Evolutionary conservation across 805 yeast genomes (phyloP), one percentile per base, ranked within the genome.

Genomic region (Pichia cephalocereana): DNA sequence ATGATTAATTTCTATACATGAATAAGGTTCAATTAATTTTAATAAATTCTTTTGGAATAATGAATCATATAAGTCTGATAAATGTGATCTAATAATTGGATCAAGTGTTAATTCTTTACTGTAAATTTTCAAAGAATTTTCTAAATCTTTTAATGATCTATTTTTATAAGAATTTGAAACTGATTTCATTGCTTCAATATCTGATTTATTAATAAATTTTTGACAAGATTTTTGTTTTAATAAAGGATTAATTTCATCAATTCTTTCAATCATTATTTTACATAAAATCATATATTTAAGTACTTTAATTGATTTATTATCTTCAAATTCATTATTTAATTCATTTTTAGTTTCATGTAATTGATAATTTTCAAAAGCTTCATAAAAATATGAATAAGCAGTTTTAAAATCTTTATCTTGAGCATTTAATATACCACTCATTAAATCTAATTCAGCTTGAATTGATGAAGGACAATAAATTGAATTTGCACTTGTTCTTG

Each of bases 361-460:
- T 61, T 82, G 82, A 67, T 79, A 93, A 41, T 91, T 91, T 66
- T 93, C 99, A 59, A 91, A 89, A 18, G 96, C 83, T 69, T 93
- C 99, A 61, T 79, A 90, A 61, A 93, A 93, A 66, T 93, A 93
- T 8, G 97, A 89, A 62, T 77, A 93, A 12, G 98, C 96, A 11
- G 99, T 93, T 63, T 87, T 86, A 70, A 86, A 95, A 66, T 93
- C 99, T 65, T 86, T 86, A 59, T 93, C 98, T 67, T 93, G 97
- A 38, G 97, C 96, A 69, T 91, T 95, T 53, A 93, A 75, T 48
- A 91, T 82, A 57, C 99, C 99, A 63, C 95, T 83, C 83, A 91
- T 89, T 69, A 87, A 78, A 64, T 93, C 99, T 47, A 93, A 76
- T 62, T 89, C 96, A 1, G 98, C 98, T 68, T 93, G 96, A 57